These are phyloP conservation scores for Talaromyces pinophilus DNA, from an alignment of 2,329 filamentous ascomycete species.

Conservation along the genomic window DNA sequence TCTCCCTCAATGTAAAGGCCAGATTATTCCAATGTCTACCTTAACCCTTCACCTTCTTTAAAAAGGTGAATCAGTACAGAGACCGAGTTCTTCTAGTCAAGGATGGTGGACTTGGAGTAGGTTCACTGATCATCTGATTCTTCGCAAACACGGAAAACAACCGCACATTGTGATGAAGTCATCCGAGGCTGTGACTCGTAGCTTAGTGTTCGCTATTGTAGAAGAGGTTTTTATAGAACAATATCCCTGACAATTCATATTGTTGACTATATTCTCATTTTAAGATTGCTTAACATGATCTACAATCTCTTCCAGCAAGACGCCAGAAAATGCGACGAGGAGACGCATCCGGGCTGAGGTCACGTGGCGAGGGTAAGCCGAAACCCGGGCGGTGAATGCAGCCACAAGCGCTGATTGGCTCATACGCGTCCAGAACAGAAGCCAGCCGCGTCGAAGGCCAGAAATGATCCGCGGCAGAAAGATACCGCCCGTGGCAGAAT, in stretches of 20 bases:
- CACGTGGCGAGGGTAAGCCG: constrained; percentile 20
- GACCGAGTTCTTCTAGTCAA: neutral
- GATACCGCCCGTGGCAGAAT: constrained; percentile 17
- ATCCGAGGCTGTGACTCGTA: neutral
- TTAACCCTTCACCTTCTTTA: too few relatives aligned
- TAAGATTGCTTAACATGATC: neutral
- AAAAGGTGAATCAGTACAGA: neutral
- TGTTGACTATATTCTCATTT: neutral
- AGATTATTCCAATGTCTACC: neutral
- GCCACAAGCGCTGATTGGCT: constrained; percentile 6
- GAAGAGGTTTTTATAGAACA: neutral
- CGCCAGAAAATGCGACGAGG: neutral
- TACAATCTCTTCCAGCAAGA: neutral
- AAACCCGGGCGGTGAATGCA: constrained; percentile 18
- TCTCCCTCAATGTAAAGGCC: neutral
- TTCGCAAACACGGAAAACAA: neutral
- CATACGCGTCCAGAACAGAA: constrained; percentile 15
- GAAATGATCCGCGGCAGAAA: constrained; percentile 21
- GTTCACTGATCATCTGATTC: neutral
- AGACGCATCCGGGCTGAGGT: constrained; percentile 22
- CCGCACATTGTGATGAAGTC: constrained; percentile 15
- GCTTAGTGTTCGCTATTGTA: neutral
- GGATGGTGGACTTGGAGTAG: neutral
- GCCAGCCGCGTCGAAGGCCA: constrained; percentile 21
- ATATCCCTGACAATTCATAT: too few relatives aligned